These are phyloP conservation scores for Ilyonectria mors-panacis DNA, from an alignment of 2,329 filamentous ascomycete genomes.

Conservation along the genomic window DNA sequence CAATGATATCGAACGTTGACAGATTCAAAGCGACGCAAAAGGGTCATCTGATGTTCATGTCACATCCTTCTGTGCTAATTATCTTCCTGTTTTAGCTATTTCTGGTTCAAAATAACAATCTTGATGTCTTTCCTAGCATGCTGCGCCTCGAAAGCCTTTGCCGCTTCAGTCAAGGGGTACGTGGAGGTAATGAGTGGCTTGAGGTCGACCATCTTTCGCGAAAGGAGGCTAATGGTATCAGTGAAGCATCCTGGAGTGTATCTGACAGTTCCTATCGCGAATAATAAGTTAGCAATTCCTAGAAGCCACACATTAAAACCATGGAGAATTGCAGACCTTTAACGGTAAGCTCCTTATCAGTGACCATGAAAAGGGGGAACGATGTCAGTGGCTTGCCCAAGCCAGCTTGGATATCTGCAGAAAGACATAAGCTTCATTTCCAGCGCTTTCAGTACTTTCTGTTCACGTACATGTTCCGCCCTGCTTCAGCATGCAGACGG, in stretches of 20 bases:
- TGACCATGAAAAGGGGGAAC: slow-evolving; percentile 39
- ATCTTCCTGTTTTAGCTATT: slow-evolving; percentile 19
- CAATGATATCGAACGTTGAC: too few relatives aligned
- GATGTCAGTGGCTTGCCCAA: slow-evolving; percentile 17
- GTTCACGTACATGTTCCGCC: slow-evolving; percentile 36
- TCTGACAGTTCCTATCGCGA: slow-evolving; percentile 40
- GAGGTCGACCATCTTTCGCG: slow-evolving; percentile 39
- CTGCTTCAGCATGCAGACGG: slow-evolving; percentile 34
- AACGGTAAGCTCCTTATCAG: slow-evolving; percentile 44
- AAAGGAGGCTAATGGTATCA: slow-evolving; percentile 43
- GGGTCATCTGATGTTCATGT: too few relatives aligned
- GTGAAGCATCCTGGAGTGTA: slow-evolving; percentile 47
- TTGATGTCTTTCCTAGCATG: slow-evolving; percentile 42
- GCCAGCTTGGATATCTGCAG: too few relatives aligned
- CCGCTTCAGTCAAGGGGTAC: slow-evolving; percentile 38
- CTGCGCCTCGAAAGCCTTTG: slow-evolving; percentile 43
- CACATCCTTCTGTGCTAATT: too few relatives aligned
- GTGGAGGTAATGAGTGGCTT: slow-evolving; percentile 46
- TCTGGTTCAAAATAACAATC: slow-evolving; percentile 44
- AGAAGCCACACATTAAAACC: neutral
- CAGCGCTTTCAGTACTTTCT: too few relatives aligned
- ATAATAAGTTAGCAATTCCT: too few relatives aligned
- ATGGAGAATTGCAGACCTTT: slow-evolving; percentile 30
- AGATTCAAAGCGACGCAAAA: too few relatives aligned
- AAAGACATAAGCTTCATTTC: too few relatives aligned